phyloP scores from a whole-genome alignment of 2,329 filamentous ascomycete species.

The Exophiala alcalophila region DNA sequence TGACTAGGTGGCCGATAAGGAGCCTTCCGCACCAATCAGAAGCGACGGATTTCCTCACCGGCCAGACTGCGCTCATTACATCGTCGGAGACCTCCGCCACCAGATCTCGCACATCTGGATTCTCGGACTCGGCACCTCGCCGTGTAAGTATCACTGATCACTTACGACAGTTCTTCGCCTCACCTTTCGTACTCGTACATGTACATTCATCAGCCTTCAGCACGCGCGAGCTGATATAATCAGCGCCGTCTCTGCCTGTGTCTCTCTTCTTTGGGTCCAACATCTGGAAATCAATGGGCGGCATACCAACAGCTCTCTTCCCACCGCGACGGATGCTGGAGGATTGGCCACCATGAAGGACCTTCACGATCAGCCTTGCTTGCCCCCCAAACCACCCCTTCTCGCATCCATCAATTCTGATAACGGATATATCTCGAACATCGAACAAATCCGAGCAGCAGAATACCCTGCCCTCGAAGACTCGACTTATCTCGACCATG shows the following conservation, averaged over 20 bases:
- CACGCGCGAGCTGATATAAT: constrained; percentile 8
- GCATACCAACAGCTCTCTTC: not conserved
- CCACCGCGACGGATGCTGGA: constrained; percentile 10
- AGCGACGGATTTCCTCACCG: not conserved
- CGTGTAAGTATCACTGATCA: too few relatives aligned
- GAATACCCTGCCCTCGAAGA: constrained; percentile 54
- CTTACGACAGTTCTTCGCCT: constrained; percentile 2
- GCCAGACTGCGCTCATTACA: too few relatives aligned
- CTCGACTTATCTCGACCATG: constrained; percentile 85
- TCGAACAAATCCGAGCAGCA: constrained; percentile 46
- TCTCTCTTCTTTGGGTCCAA: not conserved
- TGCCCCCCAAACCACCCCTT: constrained; percentile 2
- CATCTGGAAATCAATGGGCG: constrained; percentile 19
- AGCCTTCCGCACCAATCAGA: constrained; percentile 18
- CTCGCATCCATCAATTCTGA: constrained; percentile 15
- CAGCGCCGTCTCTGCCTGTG: constrained; percentile 1
- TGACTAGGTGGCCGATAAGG: too few relatives aligned
- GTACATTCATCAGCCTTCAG: not conserved
- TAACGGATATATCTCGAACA: constrained; percentile 43
- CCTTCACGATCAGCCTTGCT: not conserved
- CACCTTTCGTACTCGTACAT: constrained; percentile 19
- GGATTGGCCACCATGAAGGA: constrained; percentile 23
- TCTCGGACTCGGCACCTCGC: too few relatives aligned
- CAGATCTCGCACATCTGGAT: too few relatives aligned
- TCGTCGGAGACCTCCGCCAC: constrained; percentile 21